phyloP scores from a whole-genome alignment of 768 basidiomycete species.

The Boletus rufocinnamomeus region DNA sequence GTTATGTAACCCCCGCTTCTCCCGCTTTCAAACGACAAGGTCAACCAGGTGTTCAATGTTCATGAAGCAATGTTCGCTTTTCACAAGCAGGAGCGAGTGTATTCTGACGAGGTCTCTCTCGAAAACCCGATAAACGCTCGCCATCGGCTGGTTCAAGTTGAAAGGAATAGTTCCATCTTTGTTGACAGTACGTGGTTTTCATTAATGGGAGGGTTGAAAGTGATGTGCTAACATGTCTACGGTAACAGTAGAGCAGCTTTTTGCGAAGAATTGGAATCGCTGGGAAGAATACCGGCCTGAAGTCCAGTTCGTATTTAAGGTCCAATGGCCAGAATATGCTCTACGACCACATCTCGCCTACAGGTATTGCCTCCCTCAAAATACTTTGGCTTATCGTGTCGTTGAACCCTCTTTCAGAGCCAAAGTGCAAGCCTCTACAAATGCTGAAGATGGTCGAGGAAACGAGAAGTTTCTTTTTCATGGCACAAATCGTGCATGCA shows the following conservation, averaged over 20 bases:
- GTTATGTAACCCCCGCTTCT: neutral
- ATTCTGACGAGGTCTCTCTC: conserved; percentile 2
- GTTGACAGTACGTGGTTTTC: conserved; percentile 5
- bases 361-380: conserved; percentile 1
- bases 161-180: conserved; percentile 7
- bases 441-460: conserved; percentile 8
- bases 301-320: conserved; percentile 15
- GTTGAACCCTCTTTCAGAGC: conserved; percentile 2
- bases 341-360: conserved; percentile 14
- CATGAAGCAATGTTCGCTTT: conserved; percentile 2
- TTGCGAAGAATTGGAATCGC: conserved; percentile 13
- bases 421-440: conserved; percentile 7
- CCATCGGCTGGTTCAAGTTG: conserved; percentile 13
- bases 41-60: neutral
- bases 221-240: neutral
- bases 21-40: neutral
- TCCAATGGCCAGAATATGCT: conserved; percentile 14
- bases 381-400: neutral
- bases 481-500: conserved; percentile 18
- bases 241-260: conserved; percentile 9
- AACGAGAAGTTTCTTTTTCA: conserved; percentile 18
- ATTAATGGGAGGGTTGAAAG: too few species aligned
- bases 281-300: conserved; percentile 13
- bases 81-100: neutral
- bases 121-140: neutral